A percentile compares a stretch with the other conserved stretches of the same genome.
These are phyloP conservation scores for Aureobasidium sp. DNA, from an alignment of 2,329 filamentous ascomycete genomes.

Conservation along the genomic window DNA sequence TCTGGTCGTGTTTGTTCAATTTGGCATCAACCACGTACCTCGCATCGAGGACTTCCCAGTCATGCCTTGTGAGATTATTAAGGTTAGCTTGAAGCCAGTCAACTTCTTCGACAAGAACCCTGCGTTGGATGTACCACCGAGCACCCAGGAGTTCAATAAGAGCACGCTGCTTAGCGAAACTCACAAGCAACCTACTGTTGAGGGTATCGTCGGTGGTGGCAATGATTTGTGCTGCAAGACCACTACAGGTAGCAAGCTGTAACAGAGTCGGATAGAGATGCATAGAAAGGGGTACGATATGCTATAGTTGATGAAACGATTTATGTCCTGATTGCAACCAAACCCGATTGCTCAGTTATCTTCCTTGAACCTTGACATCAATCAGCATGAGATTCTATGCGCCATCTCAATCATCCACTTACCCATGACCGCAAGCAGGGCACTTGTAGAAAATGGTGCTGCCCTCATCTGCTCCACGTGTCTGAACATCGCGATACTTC, in stretches of 20 bases:
- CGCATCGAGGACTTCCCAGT: slow-evolving; percentile 27
- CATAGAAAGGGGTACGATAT: too few species aligned
- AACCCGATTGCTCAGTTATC: slow-evolving; percentile 47
- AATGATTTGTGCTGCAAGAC: slow-evolving; percentile 34
- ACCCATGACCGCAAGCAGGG: slow-evolving; percentile 70
- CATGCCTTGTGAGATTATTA: slow-evolving; percentile 53
- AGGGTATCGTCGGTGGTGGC: slow-evolving; percentile 30
- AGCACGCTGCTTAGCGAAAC: slow-evolving; percentile 27
- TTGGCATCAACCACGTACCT: slow-evolving; percentile 47
- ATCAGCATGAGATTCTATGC: background rate
- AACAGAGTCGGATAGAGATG: background rate
- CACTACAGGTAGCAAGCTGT: slow-evolving; percentile 25
- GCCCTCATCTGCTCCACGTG: slow-evolving; percentile 91
- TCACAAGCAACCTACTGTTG: slow-evolving; percentile 28
- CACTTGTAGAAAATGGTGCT: slow-evolving; percentile 87
- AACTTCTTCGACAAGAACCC: slow-evolving; percentile 56
- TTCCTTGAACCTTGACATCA: slow-evolving; percentile 33
- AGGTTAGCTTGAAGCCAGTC: slow-evolving; percentile 51
- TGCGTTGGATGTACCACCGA: slow-evolving; percentile 51
- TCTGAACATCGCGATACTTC: slow-evolving; percentile 75
- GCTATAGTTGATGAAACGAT: too few species aligned
- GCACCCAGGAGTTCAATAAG: slow-evolving; percentile 43
- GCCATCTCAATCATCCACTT: slow-evolving; percentile 26
- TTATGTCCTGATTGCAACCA: too few species aligned
- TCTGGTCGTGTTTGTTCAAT: slow-evolving; percentile 51